These are phyloP conservation scores for bread wheat (Triticum aestivum) DNA, from an alignment of 176 grass and related monocot species.

Conservation along the genomic window DNA sequence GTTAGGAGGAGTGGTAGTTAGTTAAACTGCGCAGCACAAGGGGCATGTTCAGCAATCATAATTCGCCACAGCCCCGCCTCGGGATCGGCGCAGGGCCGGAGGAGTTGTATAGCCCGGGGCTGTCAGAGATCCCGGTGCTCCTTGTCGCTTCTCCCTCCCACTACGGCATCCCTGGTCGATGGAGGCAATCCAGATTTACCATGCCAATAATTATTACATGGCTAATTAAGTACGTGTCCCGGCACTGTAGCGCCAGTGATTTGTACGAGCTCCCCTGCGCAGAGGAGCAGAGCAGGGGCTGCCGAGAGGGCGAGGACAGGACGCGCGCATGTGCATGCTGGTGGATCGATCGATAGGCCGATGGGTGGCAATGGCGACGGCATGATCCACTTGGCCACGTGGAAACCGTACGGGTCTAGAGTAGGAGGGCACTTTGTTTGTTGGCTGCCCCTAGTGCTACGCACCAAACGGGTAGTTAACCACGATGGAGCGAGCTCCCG, in stretches of 20 bases:
- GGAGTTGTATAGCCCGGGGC: conserved; percentile 27
- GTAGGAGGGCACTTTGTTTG: neutral
- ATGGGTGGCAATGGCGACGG: neutral
- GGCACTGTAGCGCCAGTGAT: too few species aligned
- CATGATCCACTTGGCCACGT: neutral
- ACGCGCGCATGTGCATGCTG: neutral
- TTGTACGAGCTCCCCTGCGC: neutral
- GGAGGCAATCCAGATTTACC: neutral
- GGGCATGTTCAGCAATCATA: conserved; percentile 37
- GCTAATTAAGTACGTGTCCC: neutral
- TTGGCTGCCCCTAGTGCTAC: neutral
- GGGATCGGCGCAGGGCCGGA: conserved; percentile 25
- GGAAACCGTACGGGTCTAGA: neutral
- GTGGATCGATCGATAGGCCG: neutral
- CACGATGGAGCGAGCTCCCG: neutral
- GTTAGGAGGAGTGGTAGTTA: neutral
- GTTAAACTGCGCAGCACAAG: neutral
- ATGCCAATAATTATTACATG: neutral
- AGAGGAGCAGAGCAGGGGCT: neutral
- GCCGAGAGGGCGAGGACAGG: neutral
- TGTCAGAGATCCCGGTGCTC: conserved; percentile 41
- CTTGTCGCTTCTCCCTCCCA: neutral
- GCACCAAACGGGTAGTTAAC: conserved; percentile 31
- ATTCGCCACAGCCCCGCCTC: neutral
- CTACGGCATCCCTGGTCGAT: neutral